Evolutionary conservation across 164 flowering plant species (phyloP), one percentile per base, ranked within the genome.

Genomic region (Tetracentron sinense): DNA sequence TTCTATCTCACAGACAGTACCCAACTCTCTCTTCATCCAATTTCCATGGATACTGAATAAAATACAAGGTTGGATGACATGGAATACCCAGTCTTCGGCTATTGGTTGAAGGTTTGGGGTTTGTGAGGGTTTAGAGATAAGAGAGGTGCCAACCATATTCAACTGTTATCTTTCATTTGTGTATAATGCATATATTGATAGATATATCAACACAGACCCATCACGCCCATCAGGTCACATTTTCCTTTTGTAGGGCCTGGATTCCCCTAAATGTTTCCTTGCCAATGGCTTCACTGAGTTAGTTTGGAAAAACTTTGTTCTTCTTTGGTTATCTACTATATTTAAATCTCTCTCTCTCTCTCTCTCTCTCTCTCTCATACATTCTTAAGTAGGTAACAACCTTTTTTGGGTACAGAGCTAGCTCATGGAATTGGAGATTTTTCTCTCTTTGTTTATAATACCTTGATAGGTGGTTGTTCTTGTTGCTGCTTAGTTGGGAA

Each of bases 401-500:
- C 63, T 53, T 63, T 67, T 55, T 20, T 7, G 58, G 20, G 17
- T 33, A 31, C 4, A 44, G 16, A 71, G 60, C 52, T 62, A 52
- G 64, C 54, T 38, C 64, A 22, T 54, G 58, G 33, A 59, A 68
- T 60, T 69, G 56, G 42, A 62, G 42, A 25, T 61, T 26, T 70
- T 58, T 55, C 21, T 38, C 53, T 49, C 47, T 49, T 66, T 67
- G 65, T 50, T 70, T 60, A 60, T 64, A 62, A 26, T 46, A 64
- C 56, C 47, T 61, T 59, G 74, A 55, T 70, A 77, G 73, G 77
- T 79, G 60, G 81, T 78, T 79, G 67, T 72, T 75, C 68, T 69
- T 75, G 84, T 78, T 76, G 75, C 77, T 75, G 80, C 73, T 79
- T 70, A 69, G 65, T 69, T 75, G 75, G 83, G 75, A 81, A 74